Evolutionary conservation across 2,329 filamentous ascomycete genomes (phyloP).

Genomic region (Cryphonectria japonica): DNA sequence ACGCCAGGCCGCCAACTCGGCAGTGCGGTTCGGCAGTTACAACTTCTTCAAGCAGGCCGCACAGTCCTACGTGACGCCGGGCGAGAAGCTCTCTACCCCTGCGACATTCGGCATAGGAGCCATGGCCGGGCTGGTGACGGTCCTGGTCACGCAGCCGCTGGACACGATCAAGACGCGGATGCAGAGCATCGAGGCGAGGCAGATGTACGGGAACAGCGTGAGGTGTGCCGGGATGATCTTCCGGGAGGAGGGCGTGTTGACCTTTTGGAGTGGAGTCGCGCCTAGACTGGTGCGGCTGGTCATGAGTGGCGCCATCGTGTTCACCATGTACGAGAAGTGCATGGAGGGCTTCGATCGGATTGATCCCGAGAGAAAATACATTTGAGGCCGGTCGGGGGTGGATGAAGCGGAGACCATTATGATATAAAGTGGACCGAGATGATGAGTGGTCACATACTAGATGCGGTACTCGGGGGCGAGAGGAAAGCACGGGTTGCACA

Average conservation of each 20-base stretch:
- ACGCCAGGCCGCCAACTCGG: slow-evolving; percentile 91
- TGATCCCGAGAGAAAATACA: slow-evolving; percentile 83
- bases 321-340: slow-evolving; percentile 97
- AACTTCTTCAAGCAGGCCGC: slow-evolving; percentile 89
- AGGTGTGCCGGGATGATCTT: slow-evolving; percentile 83
- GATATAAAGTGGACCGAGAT: not conserved
- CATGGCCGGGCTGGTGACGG: slow-evolving; percentile 86
- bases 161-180: slow-evolving; percentile 98
- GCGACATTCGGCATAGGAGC: slow-evolving; percentile 92
- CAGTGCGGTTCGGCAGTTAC: slow-evolving; percentile 88
- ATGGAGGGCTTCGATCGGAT: slow-evolving; percentile 82
- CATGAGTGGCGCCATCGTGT: slow-evolving; percentile 94
- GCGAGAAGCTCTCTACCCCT: slow-evolving; percentile 87
- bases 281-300: slow-evolving; percentile 84
- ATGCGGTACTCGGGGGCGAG: not conserved
- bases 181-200: slow-evolving; percentile 89
- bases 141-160: slow-evolving; percentile 74
- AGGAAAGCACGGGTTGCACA: not conserved
- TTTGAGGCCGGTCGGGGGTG: slow-evolving; percentile 52
- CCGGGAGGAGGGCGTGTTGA: slow-evolving; percentile 84
- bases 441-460: not conserved
- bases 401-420: not conserved
- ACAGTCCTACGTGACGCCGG: slow-evolving; percentile 88
- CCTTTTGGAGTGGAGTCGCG: slow-evolving; percentile 92
- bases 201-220: slow-evolving; percentile 84